Evolutionary conservation across 2,329 filamentous ascomycete genomes (phyloP).

Genomic region (Periglandula ipomoeae): DNA sequence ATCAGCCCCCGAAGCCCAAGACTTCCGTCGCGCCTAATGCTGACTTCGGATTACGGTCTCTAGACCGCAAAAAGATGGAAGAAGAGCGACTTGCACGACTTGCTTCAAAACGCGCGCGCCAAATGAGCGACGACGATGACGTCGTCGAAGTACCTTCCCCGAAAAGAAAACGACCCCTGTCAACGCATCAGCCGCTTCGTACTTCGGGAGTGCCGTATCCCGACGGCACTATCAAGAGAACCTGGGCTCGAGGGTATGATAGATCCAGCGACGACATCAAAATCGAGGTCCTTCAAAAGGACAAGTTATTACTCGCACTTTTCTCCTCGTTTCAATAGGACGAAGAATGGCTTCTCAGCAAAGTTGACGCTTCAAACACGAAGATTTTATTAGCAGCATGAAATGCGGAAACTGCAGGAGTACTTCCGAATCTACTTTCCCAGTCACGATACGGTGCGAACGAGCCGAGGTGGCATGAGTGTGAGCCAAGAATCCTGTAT

Average conservation of each 20-base stretch:
- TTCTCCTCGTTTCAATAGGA: slow-evolving; percentile 87
- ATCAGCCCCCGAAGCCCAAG: neutral
- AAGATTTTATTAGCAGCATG: slow-evolving; percentile 46
- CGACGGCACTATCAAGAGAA: slow-evolving; percentile 67
- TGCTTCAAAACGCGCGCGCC: slow-evolving; percentile 40
- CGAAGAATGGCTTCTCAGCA: slow-evolving; percentile 66
- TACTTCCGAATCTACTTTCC: slow-evolving; percentile 74
- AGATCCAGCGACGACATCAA: slow-evolving; percentile 66
- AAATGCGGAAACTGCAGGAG: slow-evolving; percentile 19
- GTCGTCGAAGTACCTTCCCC: slow-evolving; percentile 20
- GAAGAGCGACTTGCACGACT: slow-evolving; percentile 66
- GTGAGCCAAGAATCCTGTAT: slow-evolving; percentile 1
- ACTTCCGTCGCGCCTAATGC: neutral
- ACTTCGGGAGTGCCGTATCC: slow-evolving; percentile 30
- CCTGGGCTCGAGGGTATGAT: slow-evolving; percentile 58
- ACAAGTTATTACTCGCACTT: slow-evolving; percentile 64
- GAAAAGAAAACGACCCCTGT: slow-evolving; percentile 13
- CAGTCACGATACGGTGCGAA: slow-evolving; percentile 56
- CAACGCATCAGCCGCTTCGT: slow-evolving; percentile 9
- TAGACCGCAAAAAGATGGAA: slow-evolving; percentile 81
- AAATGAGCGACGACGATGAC: slow-evolving; percentile 18
- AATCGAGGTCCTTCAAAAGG: slow-evolving; percentile 71
- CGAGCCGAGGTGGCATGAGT: slow-evolving; percentile 51
- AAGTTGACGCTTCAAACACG: slow-evolving; percentile 52
- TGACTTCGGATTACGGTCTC: slow-evolving; percentile 34